A percentile compares a stretch with the other conserved stretches of the same genome.
phyloP scores from a whole-genome alignment of 306 rosid genomes.

The Cucumis hystrix region DNA sequence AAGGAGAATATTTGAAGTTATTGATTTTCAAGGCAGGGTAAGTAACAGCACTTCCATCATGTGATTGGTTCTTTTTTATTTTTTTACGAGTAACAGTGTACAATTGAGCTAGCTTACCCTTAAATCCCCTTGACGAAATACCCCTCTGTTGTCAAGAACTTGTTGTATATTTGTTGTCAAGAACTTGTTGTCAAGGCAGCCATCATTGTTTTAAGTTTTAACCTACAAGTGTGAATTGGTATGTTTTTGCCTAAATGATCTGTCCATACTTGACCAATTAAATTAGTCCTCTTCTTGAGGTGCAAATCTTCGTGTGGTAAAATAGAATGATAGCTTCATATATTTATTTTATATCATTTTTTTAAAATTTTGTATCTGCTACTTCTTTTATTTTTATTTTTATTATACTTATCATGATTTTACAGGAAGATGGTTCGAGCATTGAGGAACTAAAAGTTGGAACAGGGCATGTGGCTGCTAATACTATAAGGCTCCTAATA shows the following conservation, averaged over 20 bases:
- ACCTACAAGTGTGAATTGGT: background rate
- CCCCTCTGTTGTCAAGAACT: background rate
- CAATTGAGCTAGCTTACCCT: background rate
- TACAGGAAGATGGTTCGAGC: conserved; percentile 71
- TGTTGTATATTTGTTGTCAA: background rate
- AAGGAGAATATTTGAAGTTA: background rate
- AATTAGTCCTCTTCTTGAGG: background rate
- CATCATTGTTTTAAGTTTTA: background rate
- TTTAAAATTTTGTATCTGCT: background rate
- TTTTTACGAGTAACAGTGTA: background rate
- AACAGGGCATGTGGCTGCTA: conserved; percentile 85
- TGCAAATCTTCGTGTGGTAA: background rate
- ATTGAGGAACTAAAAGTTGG: conserved; percentile 51
- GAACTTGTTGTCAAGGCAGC: background rate
- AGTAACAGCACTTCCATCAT: background rate
- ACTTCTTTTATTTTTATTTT: background rate
- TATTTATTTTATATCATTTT: background rate
- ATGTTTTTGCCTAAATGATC: background rate
- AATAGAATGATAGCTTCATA: background rate
- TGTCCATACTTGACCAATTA: background rate
- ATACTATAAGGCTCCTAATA: conserved; percentile 81
- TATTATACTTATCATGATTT: background rate
- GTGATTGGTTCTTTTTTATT: background rate
- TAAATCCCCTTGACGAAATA: background rate
- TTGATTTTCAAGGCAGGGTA: background rate